These are phyloP conservation scores for Haberlea rhodopensis DNA, from an alignment of 257 asterid genomes.

Conservation along the genomic window DNA sequence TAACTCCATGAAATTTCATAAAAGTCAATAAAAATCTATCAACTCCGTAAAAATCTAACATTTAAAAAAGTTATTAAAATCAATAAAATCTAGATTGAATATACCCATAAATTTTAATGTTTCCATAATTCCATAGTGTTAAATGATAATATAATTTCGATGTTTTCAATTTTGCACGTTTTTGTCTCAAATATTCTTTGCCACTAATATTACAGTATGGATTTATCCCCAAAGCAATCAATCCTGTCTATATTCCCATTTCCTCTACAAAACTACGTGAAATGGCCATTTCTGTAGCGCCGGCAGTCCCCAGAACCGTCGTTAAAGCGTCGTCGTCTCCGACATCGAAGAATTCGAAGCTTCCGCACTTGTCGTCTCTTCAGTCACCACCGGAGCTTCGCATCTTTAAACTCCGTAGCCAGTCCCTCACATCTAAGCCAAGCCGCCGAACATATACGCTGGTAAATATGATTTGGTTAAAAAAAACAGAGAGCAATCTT, in stretches of 20 bases:
- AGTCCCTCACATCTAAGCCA: constrained; percentile 27
- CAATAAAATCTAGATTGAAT: no score
- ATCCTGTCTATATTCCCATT: not conserved
- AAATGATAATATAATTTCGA: not conserved
- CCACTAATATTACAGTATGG: not conserved
- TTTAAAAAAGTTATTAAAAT: no score
- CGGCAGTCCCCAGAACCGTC: constrained; percentile 31
- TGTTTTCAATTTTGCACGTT: not conserved
- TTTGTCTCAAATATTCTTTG: not conserved
- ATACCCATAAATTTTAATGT: no score
- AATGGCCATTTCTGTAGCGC: constrained; percentile 71
- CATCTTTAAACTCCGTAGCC: constrained; percentile 35
- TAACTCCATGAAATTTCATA: no score
- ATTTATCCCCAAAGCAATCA: not conserved
- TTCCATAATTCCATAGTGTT: no score
- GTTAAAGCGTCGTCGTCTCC: constrained; percentile 32
- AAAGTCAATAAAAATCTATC: no score
- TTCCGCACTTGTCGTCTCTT: constrained; percentile 49
- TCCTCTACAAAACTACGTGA: not conserved
- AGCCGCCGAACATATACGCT: constrained; percentile 41
- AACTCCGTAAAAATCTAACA: no score
- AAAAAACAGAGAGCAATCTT: not conserved
- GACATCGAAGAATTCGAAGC: constrained; percentile 31
- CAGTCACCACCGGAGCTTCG: constrained; percentile 52
- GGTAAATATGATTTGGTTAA: constrained; percentile 32